Conservation (phyloP, 2,329 filamentous ascomycete species). For the Fusarium aywerte region DNA sequence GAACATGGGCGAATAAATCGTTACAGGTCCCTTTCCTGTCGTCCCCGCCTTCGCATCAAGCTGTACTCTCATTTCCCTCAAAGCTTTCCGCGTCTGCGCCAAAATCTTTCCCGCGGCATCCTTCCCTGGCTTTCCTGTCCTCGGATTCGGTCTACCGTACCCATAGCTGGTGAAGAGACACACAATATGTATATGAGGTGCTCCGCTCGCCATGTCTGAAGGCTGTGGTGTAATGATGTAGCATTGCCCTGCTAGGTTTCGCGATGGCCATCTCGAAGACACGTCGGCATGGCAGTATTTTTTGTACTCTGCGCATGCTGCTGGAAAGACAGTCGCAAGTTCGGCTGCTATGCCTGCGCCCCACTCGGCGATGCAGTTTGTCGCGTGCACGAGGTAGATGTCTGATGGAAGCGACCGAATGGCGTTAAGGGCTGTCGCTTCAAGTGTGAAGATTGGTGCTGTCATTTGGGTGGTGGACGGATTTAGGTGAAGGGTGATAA, state of each 20-base stretch:
- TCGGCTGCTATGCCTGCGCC: slow-evolving; percentile 47
- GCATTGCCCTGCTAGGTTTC: slow-evolving; percentile 42
- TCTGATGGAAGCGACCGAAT: slow-evolving; percentile 26
- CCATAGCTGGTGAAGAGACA: slow-evolving; percentile 39
- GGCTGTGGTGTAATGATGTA: slow-evolving; percentile 47
- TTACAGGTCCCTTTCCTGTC: rapidly evolving
- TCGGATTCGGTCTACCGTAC: slow-evolving; percentile 24
- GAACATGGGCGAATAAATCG: slow-evolving; percentile 37
- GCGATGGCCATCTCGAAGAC: slow-evolving; percentile 27
- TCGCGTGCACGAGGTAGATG: slow-evolving; percentile 47
- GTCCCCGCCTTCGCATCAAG: background rate
- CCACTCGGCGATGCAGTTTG: slow-evolving; percentile 49
- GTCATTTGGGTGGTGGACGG: slow-evolving; percentile 2
- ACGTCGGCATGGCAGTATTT: slow-evolving; percentile 36
- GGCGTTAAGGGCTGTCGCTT: slow-evolving; percentile 25
- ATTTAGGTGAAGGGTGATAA: background rate
- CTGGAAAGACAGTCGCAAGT: slow-evolving; percentile 43
- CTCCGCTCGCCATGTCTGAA: slow-evolving; percentile 34
- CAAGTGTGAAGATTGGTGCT: slow-evolving; percentile 12
- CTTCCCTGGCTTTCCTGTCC: slow-evolving; percentile 30
- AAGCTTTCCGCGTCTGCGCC: slow-evolving; percentile 26
- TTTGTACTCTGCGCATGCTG: slow-evolving; percentile 42
- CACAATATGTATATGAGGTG: slow-evolving; percentile 35
- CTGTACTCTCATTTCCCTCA: slow-evolving; percentile 20
- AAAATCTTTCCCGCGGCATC: slow-evolving; percentile 25